These are phyloP conservation scores for Penicillium flavigenum DNA, from an alignment of 495 filamentous ascomycete species.

Conservation along the genomic window DNA sequence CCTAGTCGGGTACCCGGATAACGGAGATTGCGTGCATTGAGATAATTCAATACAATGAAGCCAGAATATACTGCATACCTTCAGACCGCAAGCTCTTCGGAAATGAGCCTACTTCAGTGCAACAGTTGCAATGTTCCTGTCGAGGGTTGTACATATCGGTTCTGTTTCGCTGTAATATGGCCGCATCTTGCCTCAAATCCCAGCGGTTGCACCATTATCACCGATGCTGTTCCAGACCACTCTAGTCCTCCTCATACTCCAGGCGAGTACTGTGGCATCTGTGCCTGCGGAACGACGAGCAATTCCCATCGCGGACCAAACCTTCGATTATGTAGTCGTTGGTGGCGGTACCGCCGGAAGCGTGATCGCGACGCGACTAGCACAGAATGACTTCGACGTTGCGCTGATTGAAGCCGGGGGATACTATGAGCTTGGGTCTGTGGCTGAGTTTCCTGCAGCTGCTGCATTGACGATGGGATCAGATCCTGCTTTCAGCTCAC, in stretches of 20 bases:
- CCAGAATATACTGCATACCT: not conserved
- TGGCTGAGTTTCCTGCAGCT: constrained; percentile 35
- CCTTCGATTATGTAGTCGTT: constrained; percentile 54
- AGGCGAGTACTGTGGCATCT: not conserved
- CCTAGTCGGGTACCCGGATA: not conserved
- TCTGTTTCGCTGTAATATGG: not conserved
- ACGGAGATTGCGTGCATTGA: not conserved
- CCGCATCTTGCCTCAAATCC: not conserved
- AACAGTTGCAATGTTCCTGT: not conserved
- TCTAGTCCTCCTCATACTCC: constrained; percentile 9
- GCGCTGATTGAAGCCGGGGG: constrained; percentile 59
- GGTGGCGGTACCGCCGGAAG: constrained; percentile 58
- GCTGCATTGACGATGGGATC: constrained; percentile 28
- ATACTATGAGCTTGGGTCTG: constrained; percentile 49
- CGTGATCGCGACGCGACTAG: constrained; percentile 49
- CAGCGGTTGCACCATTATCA: not conserved
- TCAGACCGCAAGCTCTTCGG: not conserved
- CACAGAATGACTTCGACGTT: constrained; percentile 36
- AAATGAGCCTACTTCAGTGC: not conserved
- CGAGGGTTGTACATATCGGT: not conserved
- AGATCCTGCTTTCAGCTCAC: constrained; percentile 29
- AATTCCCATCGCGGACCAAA: constrained; percentile 10
- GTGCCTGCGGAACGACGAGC: not conserved
- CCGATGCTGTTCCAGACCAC: constrained; percentile 9
- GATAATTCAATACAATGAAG: too few relatives aligned